A percentile compares a stretch with the other conserved stretches of the same genome.
phyloP scores from a whole-genome alignment of 306 rosid genomes.

The Cucurbita maxima region DNA sequence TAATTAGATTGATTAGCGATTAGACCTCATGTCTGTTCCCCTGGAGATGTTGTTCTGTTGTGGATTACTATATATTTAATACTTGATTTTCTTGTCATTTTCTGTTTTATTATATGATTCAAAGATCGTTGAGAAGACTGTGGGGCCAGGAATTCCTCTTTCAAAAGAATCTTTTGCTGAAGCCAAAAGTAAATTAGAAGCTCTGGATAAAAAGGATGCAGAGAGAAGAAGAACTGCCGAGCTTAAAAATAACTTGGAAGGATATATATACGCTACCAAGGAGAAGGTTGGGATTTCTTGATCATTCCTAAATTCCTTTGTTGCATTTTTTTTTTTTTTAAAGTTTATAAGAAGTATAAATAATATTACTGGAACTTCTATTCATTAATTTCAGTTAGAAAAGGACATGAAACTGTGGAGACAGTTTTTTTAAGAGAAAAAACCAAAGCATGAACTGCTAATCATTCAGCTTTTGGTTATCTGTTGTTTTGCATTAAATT shows the following conservation, averaged over 20 bases:
- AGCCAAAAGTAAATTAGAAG: conserved; percentile 64
- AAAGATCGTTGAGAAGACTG: conserved; percentile 63
- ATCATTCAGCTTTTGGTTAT: neutral
- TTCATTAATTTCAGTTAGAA: neutral
- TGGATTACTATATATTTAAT: neutral
- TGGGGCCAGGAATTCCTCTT: conserved; percentile 51
- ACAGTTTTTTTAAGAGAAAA: no score
- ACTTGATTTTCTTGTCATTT: conserved; percentile 1
- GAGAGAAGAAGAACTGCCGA: conserved; percentile 91
- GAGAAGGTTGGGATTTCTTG: conserved; percentile 57
- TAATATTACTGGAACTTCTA: neutral
- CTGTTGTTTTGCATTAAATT: neutral
- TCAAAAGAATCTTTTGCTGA: conserved; percentile 58
- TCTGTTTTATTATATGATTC: neutral
- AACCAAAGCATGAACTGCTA: neutral
- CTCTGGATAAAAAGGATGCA: conserved; percentile 70
- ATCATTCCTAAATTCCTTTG: conserved; percentile 3
- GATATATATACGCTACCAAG: conserved; percentile 73
- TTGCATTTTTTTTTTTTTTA: neutral
- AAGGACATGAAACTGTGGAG: no score
- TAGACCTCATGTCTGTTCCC: neutral
- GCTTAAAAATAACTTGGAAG: conserved; percentile 80
- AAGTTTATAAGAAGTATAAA: neutral
- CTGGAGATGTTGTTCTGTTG: neutral
- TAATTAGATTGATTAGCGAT: neutral